Base-by-base conservation (phyloP, 306 rosid genomes). In the Cucumis cinereus region DNA sequence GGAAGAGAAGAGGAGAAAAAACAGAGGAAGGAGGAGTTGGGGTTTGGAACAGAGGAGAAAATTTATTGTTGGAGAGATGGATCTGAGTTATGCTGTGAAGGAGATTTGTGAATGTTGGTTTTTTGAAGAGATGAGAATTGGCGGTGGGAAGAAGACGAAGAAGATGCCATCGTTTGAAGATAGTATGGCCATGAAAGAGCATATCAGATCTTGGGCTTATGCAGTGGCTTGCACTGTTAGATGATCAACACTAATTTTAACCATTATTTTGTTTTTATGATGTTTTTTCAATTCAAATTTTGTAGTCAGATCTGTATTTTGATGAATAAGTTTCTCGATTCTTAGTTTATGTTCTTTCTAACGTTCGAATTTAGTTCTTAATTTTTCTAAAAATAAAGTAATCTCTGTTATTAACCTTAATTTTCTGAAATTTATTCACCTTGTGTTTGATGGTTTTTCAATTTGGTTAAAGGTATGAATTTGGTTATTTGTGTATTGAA, bases 121-220 rank as follows among this genome's bases (percentile, higher is more conserved):
- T 73, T 19, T 66, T 24, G 70, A 40, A 64, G 75, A 74, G 68
- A 55, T 24, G 77, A 54, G 53, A 22, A 68, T 68, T 68, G 35
- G 74, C 7, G 28, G 15, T 23, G 74, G 68, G 43, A 23, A 61
- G 35, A 58, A 58, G 64, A 57, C 24, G 72, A 75, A 26, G 77
- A 71, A 58, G 50, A 43, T 86, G 87, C 87, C 85, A 81, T 79
- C 90, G 4, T 26, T 86, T 15, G 78, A 80, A 16, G 92, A 89
- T 70, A 83, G 79, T 26, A 81, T 55, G 28, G 91, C 92, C 11
- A 91, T 91, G 95, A 91, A 91, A 74, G 79, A 85, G 72, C 91
- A 88, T 78, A 88, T 91, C 73, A 91, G 77, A 87, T 79, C 86
- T 26, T 88, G 97, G 97, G 97, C 95, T 74, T 76, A 78, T 76